These are phyloP conservation scores for Thecaphora thlaspeos DNA, from an alignment of 1,284 basidiomycete species.

Conservation along the genomic window DNA sequence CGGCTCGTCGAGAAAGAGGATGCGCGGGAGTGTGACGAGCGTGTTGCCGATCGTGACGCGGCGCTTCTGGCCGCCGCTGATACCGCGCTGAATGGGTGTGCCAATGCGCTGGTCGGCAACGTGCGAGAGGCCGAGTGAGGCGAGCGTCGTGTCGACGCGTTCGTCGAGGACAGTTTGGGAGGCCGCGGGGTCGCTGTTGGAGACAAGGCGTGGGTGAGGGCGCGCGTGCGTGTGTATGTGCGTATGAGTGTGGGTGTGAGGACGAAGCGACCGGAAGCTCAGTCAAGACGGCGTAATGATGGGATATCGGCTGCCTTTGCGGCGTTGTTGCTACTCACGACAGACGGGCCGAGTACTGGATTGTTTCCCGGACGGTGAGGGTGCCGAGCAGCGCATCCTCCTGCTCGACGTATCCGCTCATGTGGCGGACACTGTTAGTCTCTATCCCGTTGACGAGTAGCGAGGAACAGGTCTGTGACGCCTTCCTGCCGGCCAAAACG, in stretches of 20 bases:
- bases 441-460: constrained; percentile 1
- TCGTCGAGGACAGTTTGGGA: constrained; percentile 3
- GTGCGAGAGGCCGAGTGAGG: constrained; percentile 47
- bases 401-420: constrained; percentile 59
- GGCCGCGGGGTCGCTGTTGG: too few species aligned
- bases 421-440: constrained; percentile 11
- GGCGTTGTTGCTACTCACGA: constrained; percentile 4
- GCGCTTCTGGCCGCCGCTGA: constrained; percentile 59
- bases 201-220: too few species aligned
- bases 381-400: constrained; percentile 59
- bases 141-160: constrained; percentile 36
- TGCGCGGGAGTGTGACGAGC: constrained; percentile 55
- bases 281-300: too few species aligned
- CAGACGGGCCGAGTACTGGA: constrained; percentile 56
- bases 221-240: too few species aligned
- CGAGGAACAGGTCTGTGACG: constrained; percentile 5
- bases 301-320: too few species aligned
- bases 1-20: constrained; percentile 61
- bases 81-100: constrained; percentile 59
- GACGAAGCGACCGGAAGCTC: too few species aligned
- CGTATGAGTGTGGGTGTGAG: too few species aligned
- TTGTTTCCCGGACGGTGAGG: constrained; percentile 59
- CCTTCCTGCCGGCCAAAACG: constrained; percentile 52
- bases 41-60: constrained; percentile 57
- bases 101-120: constrained; percentile 57